Evolutionary conservation across 192 early-diverging fungal species (phyloP), one percentile per base, ranked within the genome.

Genomic region (Allomyces javanicus): DNA sequence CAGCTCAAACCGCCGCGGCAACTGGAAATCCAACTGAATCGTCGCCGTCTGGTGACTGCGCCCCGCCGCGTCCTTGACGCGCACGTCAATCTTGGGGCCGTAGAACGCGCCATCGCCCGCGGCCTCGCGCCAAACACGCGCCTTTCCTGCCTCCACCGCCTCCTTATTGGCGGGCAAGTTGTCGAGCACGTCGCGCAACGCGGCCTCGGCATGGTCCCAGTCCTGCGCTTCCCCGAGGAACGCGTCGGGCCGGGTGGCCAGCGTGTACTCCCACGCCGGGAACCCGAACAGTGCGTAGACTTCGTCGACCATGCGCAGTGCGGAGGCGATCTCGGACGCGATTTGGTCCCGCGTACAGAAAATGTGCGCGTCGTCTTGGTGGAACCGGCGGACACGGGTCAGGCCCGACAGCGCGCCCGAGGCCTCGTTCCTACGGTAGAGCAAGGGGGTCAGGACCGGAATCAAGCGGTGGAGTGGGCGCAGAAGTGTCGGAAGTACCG

Each of bases 331-430:
- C 78, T 97, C 94, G 25, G 74, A 65, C 23, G 74, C 73, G 63
- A 94, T 86, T 72, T 97, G 92, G 4, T 81, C 78, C 44, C 81
- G 80, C 4, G 83, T 78, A 70, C 94, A 97, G 74, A 97, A 97
- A 65, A 97, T 94, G 70, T 99, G 96, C 43, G 96, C 94, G 81
- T 99, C 96, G 72, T 99, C 96, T 74, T 99, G 96, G 74, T 96
- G 93, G 88, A 99, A 99, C 66, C 96, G 83, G 69, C 96, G 87
- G 44, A 97, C 94, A 71, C 96, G 91, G 21, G 96, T 99, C 67
- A 97, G 81, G 22, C 96, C 96, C 40, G 85, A 80, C 26, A 99
- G 76, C 10, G 96, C 96, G 21, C 96, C 96, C 19, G 92, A 93
- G 40, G 88, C 87, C 69, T 92, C 89, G 68, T 90, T 90, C 70